These are phyloP conservation scores for Phytophthora pseudosyringae DNA, from an alignment of 352 stramenopile genomes.

Conservation along the genomic window DNA sequence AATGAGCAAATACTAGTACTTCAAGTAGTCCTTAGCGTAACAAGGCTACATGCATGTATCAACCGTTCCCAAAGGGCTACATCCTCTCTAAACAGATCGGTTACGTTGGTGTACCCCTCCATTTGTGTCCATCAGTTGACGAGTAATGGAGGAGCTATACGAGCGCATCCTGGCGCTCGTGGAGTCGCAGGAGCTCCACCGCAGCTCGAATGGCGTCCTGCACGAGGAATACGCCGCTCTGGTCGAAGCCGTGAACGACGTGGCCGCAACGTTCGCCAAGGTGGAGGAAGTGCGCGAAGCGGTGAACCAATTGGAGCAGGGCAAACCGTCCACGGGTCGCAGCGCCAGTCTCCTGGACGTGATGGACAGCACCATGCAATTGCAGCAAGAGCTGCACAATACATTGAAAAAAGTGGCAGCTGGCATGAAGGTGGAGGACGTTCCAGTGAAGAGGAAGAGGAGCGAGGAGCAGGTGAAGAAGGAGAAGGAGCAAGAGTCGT, in stretches of 20 bases:
- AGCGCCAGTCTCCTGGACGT: slow-evolving; percentile 20
- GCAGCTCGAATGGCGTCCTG: slow-evolving; percentile 30
- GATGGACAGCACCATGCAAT: slow-evolving; percentile 17
- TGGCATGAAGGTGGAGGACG: slow-evolving; percentile 19
- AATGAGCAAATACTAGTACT: no score
- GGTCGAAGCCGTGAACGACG: slow-evolving; percentile 3
- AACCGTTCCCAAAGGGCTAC: neutral
- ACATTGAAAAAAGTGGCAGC: slow-evolving; percentile 24
- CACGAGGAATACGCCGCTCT: slow-evolving; percentile 18
- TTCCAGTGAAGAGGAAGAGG: neutral
- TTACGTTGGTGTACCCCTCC: neutral
- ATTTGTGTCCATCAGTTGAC: slow-evolving; percentile 15
- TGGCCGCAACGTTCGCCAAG: slow-evolving; percentile 16
- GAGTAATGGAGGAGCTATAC: slow-evolving; percentile 28
- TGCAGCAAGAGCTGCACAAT: slow-evolving; percentile 18
- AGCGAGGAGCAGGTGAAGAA: slow-evolving; percentile 5
- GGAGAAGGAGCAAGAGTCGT: neutral
- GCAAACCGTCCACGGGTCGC: slow-evolving; percentile 13
- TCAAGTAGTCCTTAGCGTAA: neutral
- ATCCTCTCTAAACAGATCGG: slow-evolving; percentile 1
- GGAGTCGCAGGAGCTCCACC: slow-evolving; percentile 20
- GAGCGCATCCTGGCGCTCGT: slow-evolving; percentile 34
- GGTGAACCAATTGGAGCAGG: slow-evolving; percentile 34
- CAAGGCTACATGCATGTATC: neutral
- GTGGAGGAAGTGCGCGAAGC: slow-evolving; percentile 37